Evolutionary conservation across 768 basidiomycete genomes (phyloP).

Genomic region (Lanmaoa rubissima): DNA sequence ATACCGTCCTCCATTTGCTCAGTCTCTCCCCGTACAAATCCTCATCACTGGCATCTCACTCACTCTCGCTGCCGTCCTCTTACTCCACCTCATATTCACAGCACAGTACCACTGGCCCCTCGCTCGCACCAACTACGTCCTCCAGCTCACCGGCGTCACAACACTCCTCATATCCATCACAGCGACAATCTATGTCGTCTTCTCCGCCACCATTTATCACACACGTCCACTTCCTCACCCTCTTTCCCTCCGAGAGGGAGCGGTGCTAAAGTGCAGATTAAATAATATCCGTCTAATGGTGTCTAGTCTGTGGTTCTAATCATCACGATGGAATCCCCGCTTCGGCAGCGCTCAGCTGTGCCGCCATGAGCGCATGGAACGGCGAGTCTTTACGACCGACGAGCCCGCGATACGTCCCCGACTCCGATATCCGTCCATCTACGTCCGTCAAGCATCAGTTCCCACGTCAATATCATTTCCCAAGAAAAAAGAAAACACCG

Average conservation of each 20-base stretch:
- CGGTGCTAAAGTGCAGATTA: background rate
- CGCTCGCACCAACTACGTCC: conserved; percentile 85
- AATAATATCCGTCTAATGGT: conserved; percentile 5
- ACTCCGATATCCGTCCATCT: conserved; percentile 80
- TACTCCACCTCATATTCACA: conserved; percentile 93
- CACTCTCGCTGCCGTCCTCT: conserved; percentile 79
- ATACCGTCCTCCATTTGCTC: conserved; percentile 78
- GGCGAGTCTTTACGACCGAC: conserved; percentile 69
- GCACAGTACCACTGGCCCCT: conserved; percentile 96
- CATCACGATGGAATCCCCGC: conserved; percentile 12
- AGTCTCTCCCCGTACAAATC: conserved; percentile 89
- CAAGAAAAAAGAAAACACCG: background rate
- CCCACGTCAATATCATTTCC: no score
- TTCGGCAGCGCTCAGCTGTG: conserved; percentile 64
- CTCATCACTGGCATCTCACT: conserved; percentile 81
- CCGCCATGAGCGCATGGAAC: conserved; percentile 87
- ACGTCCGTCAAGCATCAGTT: background rate
- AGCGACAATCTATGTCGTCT: conserved; percentile 74
- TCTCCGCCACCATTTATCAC: conserved; percentile 68
- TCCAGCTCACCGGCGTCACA: conserved; percentile 82
- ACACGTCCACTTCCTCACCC: conserved; percentile 95
- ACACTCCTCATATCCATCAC: conserved; percentile 76
- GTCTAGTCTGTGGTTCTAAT: background rate
- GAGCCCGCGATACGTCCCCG: conserved; percentile 77
- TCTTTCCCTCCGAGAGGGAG: conserved; percentile 76